Base-by-base conservation (phyloP, 352 stramenopile species). In the Globisporangium heterothallicum region DNA sequence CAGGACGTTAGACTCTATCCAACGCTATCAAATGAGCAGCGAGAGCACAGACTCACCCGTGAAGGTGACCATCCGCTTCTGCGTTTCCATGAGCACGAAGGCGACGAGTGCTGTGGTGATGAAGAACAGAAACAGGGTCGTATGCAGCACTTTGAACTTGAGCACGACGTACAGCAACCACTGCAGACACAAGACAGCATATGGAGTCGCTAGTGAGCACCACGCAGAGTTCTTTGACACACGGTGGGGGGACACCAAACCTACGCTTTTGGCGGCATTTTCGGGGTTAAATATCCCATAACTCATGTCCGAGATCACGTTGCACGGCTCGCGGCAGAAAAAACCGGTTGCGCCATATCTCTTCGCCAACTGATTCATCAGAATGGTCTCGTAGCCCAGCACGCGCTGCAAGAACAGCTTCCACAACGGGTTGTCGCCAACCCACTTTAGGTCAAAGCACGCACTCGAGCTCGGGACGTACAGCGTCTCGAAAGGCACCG, bases 91-190 rank as follows among this genome's bases (percentile, higher is more conserved):
- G 4, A 98, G 69, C 21, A 96, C 94, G 63, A 98, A 98, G 24
- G 73, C 82, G 4, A 98, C 80, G 1, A 98, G 58, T n/a, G 88
- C 94, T 1, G 91, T 97, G 24, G 86, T 89, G 48, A 92, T 84
- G 63, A 97, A 97, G 69, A 98, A 98, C 6, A 98, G 72, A 58
- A 98, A 96, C 26, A 95, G 56, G 18, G 88, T 96, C 32, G 92
- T 88, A 50, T 94, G 75, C 16, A 98, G 43, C 38, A 97, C 83
- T 21, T 81, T 78, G 22, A 97, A 51, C 74, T 98, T 98, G 66
- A 90, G 81, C 22, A 72, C 66, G 8, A 75, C 49, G 12, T 74
- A 53, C 44, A 57, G 56, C 21, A 79, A 41, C 64, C 67, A 69
- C 69, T 78, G 29, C 24, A 35, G 2, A 43, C 16, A 53, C 14